phyloP scores from a whole-genome alignment of 805 yeast genomes.

The Suhomyces sp. region DNA sequence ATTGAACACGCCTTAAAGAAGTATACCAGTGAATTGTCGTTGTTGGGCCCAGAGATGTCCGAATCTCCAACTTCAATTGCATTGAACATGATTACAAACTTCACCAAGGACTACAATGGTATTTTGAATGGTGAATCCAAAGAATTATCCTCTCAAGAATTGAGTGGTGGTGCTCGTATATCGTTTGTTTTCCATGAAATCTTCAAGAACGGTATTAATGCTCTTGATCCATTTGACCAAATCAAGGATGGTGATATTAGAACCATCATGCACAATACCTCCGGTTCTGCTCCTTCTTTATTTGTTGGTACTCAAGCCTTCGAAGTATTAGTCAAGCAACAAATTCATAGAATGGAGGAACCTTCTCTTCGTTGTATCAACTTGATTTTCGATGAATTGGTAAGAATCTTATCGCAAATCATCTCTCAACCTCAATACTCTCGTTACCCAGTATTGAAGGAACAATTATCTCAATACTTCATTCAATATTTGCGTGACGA shows the following conservation, averaged over 20 bases:
- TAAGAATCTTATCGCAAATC: conserved; percentile 83
- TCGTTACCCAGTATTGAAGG: conserved; percentile 89
- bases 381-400: conserved; percentile 90
- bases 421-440: conserved; percentile 72
- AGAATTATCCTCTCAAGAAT: conserved; percentile 84
- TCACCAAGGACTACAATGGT: conserved; percentile 86
- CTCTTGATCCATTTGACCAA: conserved; percentile 95
- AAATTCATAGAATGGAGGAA: conserved; percentile 86
- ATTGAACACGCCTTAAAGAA: conserved; percentile 59
- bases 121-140: conserved; percentile 90
- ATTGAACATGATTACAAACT: conserved; percentile 86
- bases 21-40: conserved; percentile 70
- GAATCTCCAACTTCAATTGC: conserved; percentile 90
- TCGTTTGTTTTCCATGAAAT: conserved; percentile 96
- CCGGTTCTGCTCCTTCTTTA: conserved; percentile 92
- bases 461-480: conserved; percentile 76
- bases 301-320: conserved; percentile 98
- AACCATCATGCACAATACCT: conserved; percentile 93
- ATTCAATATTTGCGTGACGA: conserved; percentile 78
- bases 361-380: conserved; percentile 87
- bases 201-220: conserved; percentile 85
- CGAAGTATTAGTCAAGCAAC: conserved; percentile 58
- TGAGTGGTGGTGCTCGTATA: conserved; percentile 97
- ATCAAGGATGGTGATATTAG: conserved; percentile 94
- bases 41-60: conserved; percentile 84